These are phyloP conservation scores for Lichtheimia ramosa DNA, from an alignment of 371 early-diverging fungal genomes.

Conservation along the genomic window DNA sequence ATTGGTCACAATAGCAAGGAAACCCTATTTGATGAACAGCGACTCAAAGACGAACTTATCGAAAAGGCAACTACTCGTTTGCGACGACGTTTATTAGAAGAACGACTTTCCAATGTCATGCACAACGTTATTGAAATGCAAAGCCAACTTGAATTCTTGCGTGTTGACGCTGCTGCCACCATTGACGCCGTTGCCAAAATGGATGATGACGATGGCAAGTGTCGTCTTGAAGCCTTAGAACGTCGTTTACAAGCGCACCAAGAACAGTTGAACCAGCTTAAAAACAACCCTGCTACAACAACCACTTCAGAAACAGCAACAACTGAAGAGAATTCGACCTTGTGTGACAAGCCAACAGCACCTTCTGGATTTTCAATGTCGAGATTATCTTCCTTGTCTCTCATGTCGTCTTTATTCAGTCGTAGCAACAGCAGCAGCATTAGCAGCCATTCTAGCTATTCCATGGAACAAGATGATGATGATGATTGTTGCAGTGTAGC, in stretches of 20 bases:
- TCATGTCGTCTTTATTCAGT: constrained; percentile 37
- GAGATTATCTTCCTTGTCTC: constrained; percentile 28
- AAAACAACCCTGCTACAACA: not conserved
- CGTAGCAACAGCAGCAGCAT: constrained; percentile 13
- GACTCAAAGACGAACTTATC: constrained; percentile 17
- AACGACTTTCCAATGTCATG: constrained; percentile 30
- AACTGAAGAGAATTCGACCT: constrained; percentile 1
- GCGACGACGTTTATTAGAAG: constrained; percentile 24
- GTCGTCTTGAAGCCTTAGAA: constrained; percentile 37
- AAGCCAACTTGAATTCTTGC: constrained; percentile 28
- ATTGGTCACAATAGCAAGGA: not conserved
- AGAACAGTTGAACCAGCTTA: constrained; percentile 13
- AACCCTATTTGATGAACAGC: constrained; percentile 1
- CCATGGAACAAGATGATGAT: not conserved
- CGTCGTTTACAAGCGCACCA: constrained; percentile 24
- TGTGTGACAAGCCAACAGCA: not conserved
- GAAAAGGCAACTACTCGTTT: constrained; percentile 21
- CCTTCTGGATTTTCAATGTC: constrained; percentile 29
- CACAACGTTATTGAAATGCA: constrained; percentile 21
- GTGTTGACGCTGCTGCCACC: constrained; percentile 29
- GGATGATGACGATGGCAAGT: constrained; percentile 6
- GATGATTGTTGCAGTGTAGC: constrained; percentile 11
- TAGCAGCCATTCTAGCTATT: not conserved
- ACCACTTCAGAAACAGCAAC: constrained; percentile 1
- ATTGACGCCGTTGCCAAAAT: constrained; percentile 28